Evolutionary conservation across 192 early-diverging fungal species (phyloP), one percentile per base, ranked within the genome.

Genomic region (Podila minutissima): DNA sequence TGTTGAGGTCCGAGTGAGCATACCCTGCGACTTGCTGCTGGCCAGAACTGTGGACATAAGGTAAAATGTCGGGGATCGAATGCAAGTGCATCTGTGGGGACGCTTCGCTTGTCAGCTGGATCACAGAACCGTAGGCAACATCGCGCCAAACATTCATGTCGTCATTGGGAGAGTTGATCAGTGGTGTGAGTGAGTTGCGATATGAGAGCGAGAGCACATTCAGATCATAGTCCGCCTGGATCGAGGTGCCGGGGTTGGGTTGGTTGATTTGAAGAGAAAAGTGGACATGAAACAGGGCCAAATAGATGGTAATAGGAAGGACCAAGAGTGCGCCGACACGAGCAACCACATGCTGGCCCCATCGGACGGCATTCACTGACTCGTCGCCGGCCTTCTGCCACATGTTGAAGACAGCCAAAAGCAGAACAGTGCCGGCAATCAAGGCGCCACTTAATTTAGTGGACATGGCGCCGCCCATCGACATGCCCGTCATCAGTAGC

Each of bases 1-100:
- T 89, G 83, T 92, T 92, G 20, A 72, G 46, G 69, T 92, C 91
- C 8, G 66, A 63, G 73, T 92, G 88, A 17, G 83, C 79, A 71
- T 92, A 92, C 10, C 87, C 89, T 53, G 87, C 91, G 29, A 92
- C 88, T 66, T 92, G 90, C 72, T 92, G 91, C 19, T 90, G 90
- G 46, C 91, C 85, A 64, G 91, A 90, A 19, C 86, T 82, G 29
- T 87, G 75, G 1, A 87, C 90, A 74, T 91, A 91, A 6, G 62
- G 49, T 29, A 89, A 81, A 17, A 64, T 63, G 0, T 55, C 53
- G 53, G 20, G 20, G 63, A 92, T 89, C 1, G 90, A 92, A 74
- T 92, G 91, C 12, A 92, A 78, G 58, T 71, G 84, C 35, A 62
- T 74, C 2, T 57, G 68, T n/a, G 83, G 78, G 37, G 86, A 83